phyloP scores from a whole-genome alignment of 495 filamentous ascomycete genomes.

The Schizothecium vesticola region DNA sequence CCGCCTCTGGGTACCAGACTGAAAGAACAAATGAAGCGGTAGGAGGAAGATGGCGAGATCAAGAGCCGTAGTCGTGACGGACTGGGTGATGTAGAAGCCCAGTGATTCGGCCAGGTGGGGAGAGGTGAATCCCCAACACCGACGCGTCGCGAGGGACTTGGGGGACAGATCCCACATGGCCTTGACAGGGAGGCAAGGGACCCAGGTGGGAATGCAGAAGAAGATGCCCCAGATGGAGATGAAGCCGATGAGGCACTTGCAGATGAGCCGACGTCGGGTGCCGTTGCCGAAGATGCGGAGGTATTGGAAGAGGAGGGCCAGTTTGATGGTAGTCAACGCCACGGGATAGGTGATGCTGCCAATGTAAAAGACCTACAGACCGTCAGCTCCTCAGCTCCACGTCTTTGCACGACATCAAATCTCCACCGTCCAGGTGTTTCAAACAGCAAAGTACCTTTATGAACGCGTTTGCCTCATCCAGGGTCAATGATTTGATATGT shows the following conservation, averaged over 20 bases:
- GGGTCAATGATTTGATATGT: not conserved
- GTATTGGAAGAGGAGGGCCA: conserved; percentile 33
- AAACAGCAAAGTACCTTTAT: not conserved
- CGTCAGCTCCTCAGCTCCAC: not conserved
- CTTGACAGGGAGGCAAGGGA: not conserved
- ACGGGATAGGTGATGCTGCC: conserved; percentile 26
- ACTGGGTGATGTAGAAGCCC: not conserved
- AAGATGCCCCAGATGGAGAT: not conserved
- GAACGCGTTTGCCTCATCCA: not conserved
- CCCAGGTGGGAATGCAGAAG: not conserved
- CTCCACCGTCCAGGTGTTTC: no score
- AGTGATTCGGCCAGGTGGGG: not conserved
- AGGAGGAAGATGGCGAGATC: not conserved
- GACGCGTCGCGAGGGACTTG: not conserved
- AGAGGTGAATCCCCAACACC: not conserved
- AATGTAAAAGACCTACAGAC: conserved; percentile 17
- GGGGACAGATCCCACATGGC: not conserved
- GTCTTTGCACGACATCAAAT: not conserved
- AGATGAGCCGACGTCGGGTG: not conserved
- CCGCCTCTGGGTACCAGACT: not conserved
- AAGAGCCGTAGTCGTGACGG: not conserved
- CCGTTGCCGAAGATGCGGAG: not conserved
- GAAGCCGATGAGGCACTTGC: not conserved
- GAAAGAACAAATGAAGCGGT: not conserved
- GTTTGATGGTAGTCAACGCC: conserved; percentile 30